A percentile compares a stretch with the other conserved stretches of the same genome.
phyloP scores from a whole-genome alignment of 208 protist genomes.

The Wallacemonas rigidus region DNA sequence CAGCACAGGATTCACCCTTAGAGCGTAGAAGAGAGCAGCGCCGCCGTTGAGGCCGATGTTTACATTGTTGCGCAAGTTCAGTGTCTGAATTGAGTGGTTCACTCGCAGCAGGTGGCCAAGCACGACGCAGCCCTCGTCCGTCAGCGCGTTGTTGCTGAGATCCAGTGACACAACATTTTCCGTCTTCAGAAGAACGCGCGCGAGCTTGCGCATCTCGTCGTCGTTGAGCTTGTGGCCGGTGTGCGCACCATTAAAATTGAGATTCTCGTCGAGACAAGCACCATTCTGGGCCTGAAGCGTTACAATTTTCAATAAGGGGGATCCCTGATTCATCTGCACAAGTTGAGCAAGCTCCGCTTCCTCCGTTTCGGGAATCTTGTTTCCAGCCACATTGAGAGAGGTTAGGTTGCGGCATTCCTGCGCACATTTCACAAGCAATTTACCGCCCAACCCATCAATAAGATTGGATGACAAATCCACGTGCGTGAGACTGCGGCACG shows the following conservation, averaged over 20 bases:
- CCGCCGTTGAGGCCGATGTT: slow-evolving; percentile 63
- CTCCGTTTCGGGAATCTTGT: slow-evolving; percentile 48
- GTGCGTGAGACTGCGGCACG: slow-evolving; percentile 41
- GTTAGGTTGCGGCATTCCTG: slow-evolving; percentile 50
- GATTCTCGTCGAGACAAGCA: slow-evolving; percentile 35
- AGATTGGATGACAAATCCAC: slow-evolving; percentile 76
- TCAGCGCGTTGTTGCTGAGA: slow-evolving; percentile 77
- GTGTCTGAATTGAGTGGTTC: slow-evolving; percentile 69
- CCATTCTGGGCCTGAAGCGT: slow-evolving; percentile 46
- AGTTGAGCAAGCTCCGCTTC: slow-evolving; percentile 58
- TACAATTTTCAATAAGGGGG: slow-evolving; percentile 66
- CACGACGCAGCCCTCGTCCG: slow-evolving; percentile 66
- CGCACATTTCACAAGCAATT: slow-evolving; percentile 16
- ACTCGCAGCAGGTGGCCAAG: slow-evolving; percentile 79
- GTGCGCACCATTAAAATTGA: slow-evolving; percentile 66
- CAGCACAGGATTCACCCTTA: slow-evolving; percentile 81
- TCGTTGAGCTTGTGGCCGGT: slow-evolving; percentile 62
- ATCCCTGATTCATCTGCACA: slow-evolving; percentile 71
- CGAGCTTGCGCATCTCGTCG: slow-evolving; percentile 65
- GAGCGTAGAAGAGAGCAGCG: slow-evolving; percentile 69
- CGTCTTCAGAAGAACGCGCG: slow-evolving; percentile 44
- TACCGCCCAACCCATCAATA: slow-evolving; percentile 57
- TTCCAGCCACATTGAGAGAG: slow-evolving; percentile 48
- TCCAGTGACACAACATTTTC: slow-evolving; percentile 59
- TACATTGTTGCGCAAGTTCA: slow-evolving; percentile 77